Percentiles rank a stretch among this genome's conserved stretches.
Evolutionary conservation across 352 stramenopile species (phyloP).

Genomic region (Pythium chondricola): DNA sequence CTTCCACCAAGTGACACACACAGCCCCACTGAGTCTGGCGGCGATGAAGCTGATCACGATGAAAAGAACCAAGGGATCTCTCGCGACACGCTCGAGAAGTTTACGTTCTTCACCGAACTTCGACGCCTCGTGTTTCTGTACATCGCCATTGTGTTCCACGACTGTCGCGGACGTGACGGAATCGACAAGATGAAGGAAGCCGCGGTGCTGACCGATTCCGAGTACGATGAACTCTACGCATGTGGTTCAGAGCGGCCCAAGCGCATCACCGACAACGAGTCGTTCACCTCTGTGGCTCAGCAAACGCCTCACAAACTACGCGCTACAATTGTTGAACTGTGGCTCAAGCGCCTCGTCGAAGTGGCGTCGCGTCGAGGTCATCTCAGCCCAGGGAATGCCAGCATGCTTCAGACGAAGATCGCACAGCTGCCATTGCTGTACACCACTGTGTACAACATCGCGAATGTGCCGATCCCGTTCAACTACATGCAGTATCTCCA

Average conservation of each 20-base stretch:
- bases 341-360: conserved; percentile 71
- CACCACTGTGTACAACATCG: conserved; percentile 80
- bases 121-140: conserved; percentile 77
- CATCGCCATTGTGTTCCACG: conserved; percentile 79
- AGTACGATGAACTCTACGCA: conserved; percentile 68
- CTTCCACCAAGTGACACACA: background rate
- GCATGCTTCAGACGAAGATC: conserved; percentile 58
- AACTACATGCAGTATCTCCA: conserved; percentile 85
- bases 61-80: conserved; percentile 25
- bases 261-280: conserved; percentile 36
- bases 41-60: conserved; percentile 11
- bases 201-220: conserved; percentile 45
- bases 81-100: conserved; percentile 61
- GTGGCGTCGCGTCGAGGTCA: conserved; percentile 54
- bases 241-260: conserved; percentile 55
- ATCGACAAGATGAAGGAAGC: conserved; percentile 61
- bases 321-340: conserved; percentile 72
- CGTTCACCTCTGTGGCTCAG: conserved; percentile 48
- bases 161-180: conserved; percentile 57
- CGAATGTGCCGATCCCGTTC: conserved; percentile 81
- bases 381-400: conserved; percentile 47
- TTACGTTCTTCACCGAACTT: conserved; percentile 69
- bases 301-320: conserved; percentile 66
- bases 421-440: conserved; percentile 63
- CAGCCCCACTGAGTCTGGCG: conserved; percentile 8